phyloP scores from a whole-genome alignment of 2,329 filamentous ascomycete species.

The Colletotrichum theobromicola region DNA sequence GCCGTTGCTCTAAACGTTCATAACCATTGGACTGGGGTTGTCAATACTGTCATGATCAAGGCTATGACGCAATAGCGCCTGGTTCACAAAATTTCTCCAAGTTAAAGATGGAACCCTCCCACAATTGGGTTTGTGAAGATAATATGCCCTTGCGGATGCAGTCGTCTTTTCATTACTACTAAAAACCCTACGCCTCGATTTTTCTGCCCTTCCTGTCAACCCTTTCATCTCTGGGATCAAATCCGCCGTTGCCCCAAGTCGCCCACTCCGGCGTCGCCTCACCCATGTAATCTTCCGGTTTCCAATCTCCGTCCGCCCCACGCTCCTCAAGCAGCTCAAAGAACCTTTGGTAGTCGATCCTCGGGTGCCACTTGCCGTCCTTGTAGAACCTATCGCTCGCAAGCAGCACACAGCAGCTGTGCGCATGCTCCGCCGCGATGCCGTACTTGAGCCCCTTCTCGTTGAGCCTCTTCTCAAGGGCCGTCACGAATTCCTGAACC shows the following conservation, averaged over 20 bases:
- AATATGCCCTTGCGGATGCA: background rate
- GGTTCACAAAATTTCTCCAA: background rate
- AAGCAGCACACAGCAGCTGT: constrained; percentile 90
- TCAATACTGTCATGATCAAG: background rate
- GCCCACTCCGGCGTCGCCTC: constrained; percentile 90
- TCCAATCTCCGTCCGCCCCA: constrained; percentile 71
- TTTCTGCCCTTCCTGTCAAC: constrained; percentile 86
- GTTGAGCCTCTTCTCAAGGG: constrained; percentile 72
- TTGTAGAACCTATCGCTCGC: constrained; percentile 81
- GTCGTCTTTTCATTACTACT: constrained; percentile 19
- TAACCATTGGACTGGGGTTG: background rate
- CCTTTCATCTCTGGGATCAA: constrained; percentile 87
- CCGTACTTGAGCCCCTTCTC: constrained; percentile 80
- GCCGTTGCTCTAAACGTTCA: background rate
- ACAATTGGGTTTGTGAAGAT: background rate
- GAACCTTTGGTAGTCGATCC: constrained; percentile 90
- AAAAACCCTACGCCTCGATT: constrained; percentile 44
- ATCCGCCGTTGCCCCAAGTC: constrained; percentile 91
- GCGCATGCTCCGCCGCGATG: constrained; percentile 92
- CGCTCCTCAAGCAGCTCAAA: constrained; percentile 81
- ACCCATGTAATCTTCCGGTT: constrained; percentile 90
- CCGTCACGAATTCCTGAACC: constrained; percentile 80
- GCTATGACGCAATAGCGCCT: background rate
- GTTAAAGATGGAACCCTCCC: background rate
- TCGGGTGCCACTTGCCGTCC: constrained; percentile 84